Evolutionary conservation across 2,329 filamentous ascomycete genomes (phyloP).

Genomic region (Neonectria sp.): DNA sequence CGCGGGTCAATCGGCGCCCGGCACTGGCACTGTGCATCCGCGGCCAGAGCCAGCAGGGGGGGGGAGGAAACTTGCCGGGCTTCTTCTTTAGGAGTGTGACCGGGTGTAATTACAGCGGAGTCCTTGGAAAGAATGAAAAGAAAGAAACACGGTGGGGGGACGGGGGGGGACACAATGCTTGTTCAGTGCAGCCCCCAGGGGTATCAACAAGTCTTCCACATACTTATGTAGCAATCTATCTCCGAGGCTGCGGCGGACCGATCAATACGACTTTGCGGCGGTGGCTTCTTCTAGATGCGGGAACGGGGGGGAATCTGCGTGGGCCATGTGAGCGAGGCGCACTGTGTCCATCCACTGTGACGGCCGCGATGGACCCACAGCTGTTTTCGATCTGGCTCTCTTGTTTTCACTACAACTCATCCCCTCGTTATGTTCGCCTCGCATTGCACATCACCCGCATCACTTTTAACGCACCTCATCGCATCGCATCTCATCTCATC

Average conservation of each 20-base stretch:
- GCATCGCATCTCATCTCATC: constrained; percentile 10
- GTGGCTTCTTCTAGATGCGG: not conserved
- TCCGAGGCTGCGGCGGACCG: not conserved
- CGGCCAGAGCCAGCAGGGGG: not conserved
- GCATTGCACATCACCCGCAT: constrained; percentile 8
- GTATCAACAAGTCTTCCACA: too few relatives aligned
- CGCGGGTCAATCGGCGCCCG: constrained; percentile 20
- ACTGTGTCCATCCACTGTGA: constrained; percentile 19
- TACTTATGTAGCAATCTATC: too few relatives aligned
- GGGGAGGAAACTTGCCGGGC: not conserved
- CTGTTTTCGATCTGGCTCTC: constrained; percentile 15
- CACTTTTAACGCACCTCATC: not conserved
- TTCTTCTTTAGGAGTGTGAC: not conserved
- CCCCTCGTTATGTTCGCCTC: constrained; percentile 11
- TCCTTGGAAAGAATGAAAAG: not conserved
- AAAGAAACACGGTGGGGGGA: not conserved
- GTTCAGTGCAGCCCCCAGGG: too few relatives aligned
- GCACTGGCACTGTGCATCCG: constrained; percentile 26
- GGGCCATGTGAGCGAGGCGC: not conserved
- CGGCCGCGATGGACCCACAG: constrained; percentile 14
- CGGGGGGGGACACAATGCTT: too few relatives aligned
- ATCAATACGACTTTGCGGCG: not conserved
- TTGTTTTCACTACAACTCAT: constrained; percentile 38
- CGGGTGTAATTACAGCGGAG: too few relatives aligned
- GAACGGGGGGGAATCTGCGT: too few relatives aligned